Base-by-base conservation (phyloP, 139 green algal genomes). In the Pleodorina starrii region DNA sequence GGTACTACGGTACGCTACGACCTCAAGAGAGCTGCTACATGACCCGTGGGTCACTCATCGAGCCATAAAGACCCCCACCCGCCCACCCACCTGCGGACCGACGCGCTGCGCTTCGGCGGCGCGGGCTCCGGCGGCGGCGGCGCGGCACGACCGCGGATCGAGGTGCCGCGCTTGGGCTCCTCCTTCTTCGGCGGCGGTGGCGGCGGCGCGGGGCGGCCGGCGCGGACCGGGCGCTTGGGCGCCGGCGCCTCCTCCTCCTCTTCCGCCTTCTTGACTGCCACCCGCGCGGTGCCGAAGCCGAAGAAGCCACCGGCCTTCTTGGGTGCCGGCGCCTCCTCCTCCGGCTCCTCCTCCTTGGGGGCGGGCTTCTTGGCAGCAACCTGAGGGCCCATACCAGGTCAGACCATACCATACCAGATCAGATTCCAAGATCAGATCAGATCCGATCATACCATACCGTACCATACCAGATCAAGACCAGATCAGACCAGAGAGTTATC, bases 271-370 rank as follows among this genome's bases (percentile, higher is more conserved):
- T 66, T 66, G n/a, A 23, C 32, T 48, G 35, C 32, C 3, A 50
- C 51, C 76, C 57, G n/a, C 29, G 17, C 59, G 4, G 59, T 86
- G 29, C 80, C 80, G 54, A 85, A 85, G 38, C 36, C 16, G 43
- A 86, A 86, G 59, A 86, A 86, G n/a, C 81, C 81, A 51, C 78
- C 78, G 42, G 29, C 60, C 60, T 87, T 87, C 60, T 77, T 87
- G 59, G 79, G 57, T 40, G 57, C 48, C 78, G 42, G 36, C 25
- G 23, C 57, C 60, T 69, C 81, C 44, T 79, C 66, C 66, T 79
- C 27, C 51, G 43, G 29, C 35, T 38, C 43, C 46, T 59, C 27
- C 43, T 59, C 10, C 79, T 86, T 75, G 40, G 79, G 79, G 6
- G 9, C 80, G 59, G 46, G 59, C 54, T 87, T 87, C 82, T 88